Conservation (phyloP, 73 alveolate genomes). For the Effrenium voratum region DNA sequence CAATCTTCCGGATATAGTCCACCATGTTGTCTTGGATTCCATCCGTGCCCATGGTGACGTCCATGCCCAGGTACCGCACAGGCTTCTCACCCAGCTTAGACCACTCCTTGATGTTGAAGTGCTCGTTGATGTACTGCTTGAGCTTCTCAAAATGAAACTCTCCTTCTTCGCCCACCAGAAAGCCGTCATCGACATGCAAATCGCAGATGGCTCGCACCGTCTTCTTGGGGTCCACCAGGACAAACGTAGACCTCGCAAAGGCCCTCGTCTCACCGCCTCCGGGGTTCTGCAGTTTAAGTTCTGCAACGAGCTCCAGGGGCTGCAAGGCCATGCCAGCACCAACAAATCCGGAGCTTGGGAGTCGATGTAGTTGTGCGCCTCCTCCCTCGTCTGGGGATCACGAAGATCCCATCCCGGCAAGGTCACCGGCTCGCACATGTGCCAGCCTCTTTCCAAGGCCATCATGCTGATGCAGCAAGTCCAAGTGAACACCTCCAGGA, state of each 20-base stretch:
- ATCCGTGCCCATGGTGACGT: background rate
- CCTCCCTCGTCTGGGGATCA: too few relatives aligned
- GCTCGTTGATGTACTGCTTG: background rate
- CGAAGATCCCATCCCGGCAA: too few relatives aligned
- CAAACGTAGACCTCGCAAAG: background rate
- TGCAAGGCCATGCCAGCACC: too few relatives aligned
- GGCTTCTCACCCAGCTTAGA: background rate
- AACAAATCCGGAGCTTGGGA: too few relatives aligned
- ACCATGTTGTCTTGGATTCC: background rate
- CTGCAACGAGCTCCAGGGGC: background rate
- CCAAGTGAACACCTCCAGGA: too few relatives aligned
- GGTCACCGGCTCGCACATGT: too few relatives aligned
- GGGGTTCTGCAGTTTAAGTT: background rate
- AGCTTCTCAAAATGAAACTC: background rate
- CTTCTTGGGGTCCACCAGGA: background rate
- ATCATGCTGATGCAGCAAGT: too few relatives aligned
- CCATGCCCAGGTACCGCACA: slow-evolving; percentile 9
- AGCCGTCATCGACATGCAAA: slow-evolving; percentile 56
- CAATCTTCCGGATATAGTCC: background rate
- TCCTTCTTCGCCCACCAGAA: background rate
- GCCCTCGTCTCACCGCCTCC: background rate
- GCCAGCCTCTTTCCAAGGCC: too few relatives aligned
- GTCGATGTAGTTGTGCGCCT: too few relatives aligned
- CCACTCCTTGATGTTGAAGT: slow-evolving; percentile 40
- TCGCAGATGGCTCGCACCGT: background rate